Conservation (phyloP, 2,329 filamentous ascomycete genomes). For the Colletotrichum tabaci region DNA sequence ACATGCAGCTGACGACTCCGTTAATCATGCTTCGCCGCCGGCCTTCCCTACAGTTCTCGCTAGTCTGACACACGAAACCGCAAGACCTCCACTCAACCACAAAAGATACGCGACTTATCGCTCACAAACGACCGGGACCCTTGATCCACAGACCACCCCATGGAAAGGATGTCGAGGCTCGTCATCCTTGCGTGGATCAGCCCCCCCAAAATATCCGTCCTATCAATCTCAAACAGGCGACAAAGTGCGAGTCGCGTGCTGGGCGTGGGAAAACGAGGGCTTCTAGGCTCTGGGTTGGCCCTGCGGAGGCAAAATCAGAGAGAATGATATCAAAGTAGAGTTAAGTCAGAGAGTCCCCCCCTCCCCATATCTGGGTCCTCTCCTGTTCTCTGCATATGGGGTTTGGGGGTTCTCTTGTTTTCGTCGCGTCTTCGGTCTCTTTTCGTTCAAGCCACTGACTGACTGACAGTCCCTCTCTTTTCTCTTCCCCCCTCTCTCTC, state of each 20-base stretch:
- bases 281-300: slow-evolving; percentile 29
- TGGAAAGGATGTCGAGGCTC: slow-evolving; percentile 35
- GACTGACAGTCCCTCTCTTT: not conserved
- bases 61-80: slow-evolving; percentile 44
- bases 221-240: slow-evolving; percentile 68
- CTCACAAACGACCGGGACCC: slow-evolving; percentile 40
- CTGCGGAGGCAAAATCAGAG: slow-evolving; percentile 36
- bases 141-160: slow-evolving; percentile 45
- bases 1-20: slow-evolving; percentile 41
- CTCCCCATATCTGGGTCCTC: slow-evolving; percentile 7
- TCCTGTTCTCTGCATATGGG: slow-evolving; percentile 35
- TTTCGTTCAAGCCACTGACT: slow-evolving; percentile 19
- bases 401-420: slow-evolving; percentile 10
- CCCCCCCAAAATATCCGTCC: slow-evolving; percentile 60
- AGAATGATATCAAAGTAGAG: slow-evolving; percentile 39
- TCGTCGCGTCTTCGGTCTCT: slow-evolving; percentile 30
- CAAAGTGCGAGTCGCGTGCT: slow-evolving; percentile 42
- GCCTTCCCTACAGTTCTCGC: slow-evolving; percentile 42
- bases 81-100: slow-evolving; percentile 40
- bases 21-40: slow-evolving; percentile 43
- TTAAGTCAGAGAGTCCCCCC: slow-evolving; percentile 36
- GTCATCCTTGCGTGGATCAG: slow-evolving; percentile 59
- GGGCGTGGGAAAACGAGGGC: slow-evolving; percentile 34
- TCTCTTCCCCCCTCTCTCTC: slow-evolving; percentile 1
- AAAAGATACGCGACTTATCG: slow-evolving; percentile 40